Conservation (phyloP, 192 early-diverging fungal genomes). For the Coemansia sp. region DNA sequence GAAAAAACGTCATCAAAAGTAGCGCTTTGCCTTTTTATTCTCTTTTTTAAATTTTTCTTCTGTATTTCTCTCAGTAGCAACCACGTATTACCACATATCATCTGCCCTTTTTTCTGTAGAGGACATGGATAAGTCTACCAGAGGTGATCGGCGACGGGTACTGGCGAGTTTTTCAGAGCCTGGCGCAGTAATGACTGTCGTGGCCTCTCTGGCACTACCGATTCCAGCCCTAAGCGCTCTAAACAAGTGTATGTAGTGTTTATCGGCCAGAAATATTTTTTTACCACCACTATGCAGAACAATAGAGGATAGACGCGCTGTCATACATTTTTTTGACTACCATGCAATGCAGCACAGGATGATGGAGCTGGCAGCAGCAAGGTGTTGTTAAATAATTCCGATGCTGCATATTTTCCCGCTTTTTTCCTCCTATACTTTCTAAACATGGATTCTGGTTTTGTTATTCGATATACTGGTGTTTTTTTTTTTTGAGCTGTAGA, state of each 20-base stretch:
- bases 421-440: background rate
- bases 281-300: background rate
- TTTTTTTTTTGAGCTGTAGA: constrained; percentile 18
- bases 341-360: background rate
- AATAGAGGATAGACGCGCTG: background rate
- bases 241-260: constrained; percentile 28
- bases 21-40: constrained; percentile 1
- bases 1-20: background rate
- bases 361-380: background rate
- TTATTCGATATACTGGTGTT: background rate
- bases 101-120: background rate
- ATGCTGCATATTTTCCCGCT: background rate
- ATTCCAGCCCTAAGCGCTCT: constrained; percentile 38
- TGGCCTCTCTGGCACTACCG: constrained; percentile 26
- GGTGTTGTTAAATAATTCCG: background rate
- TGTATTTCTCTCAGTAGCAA: background rate
- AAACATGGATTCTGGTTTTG: background rate
- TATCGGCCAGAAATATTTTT: background rate
- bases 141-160: constrained; percentile 1
- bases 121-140: background rate
- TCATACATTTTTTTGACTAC: background rate
- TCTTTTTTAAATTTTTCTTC: background rate
- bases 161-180: constrained; percentile 25
- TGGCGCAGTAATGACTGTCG: constrained; percentile 23
- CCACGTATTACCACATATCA: too few species aligned